Percentiles rank a stretch among this genome's conserved stretches.
phyloP scores from a whole-genome alignment of 805 yeast species.

The Myxozyma nipponensis region DNA sequence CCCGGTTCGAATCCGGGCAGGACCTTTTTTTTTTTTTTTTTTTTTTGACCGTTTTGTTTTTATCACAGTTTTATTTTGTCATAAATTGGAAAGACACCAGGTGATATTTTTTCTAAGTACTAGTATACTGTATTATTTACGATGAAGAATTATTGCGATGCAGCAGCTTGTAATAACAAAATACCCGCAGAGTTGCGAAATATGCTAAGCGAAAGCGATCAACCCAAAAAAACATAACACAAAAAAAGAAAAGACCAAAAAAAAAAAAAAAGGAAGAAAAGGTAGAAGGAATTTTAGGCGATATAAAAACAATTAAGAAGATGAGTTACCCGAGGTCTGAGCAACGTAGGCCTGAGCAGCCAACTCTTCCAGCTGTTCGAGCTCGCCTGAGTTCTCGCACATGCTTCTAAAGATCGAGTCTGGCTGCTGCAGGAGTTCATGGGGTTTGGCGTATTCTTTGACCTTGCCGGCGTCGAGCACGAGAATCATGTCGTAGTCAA shows the following conservation, averaged over 20 bases:
- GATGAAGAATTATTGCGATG: too few relatives aligned
- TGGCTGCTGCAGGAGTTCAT: constrained; percentile 48
- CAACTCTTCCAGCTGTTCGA: constrained; percentile 65
- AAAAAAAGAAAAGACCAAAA: neutral
- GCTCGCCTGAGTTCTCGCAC: constrained; percentile 88
- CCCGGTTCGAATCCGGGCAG: constrained; percentile 41
- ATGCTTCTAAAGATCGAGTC: constrained; percentile 59
- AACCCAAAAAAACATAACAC: neutral
- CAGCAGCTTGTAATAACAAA: too few relatives aligned
- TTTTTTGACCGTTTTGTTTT: too few relatives aligned
- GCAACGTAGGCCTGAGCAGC: constrained; percentile 47
- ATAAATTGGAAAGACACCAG: too few relatives aligned
- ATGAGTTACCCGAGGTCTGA: neutral
- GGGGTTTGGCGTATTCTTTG: constrained; percentile 69
- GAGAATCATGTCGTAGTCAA: constrained; percentile 67
- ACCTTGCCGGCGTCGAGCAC: constrained; percentile 78
- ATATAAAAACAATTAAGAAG: too few relatives aligned
- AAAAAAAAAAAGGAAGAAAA: neutral
- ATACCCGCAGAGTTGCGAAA: too few relatives aligned
- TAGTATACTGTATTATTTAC: too few relatives aligned
- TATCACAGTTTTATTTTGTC: too few relatives aligned
- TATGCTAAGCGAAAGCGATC: too few relatives aligned
- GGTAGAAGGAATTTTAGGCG: neutral
- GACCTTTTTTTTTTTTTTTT: constrained; percentile 29
- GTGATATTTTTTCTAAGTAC: too few relatives aligned